Evolutionary conservation across 225 moss, liverwort and hornwort species (phyloP), one percentile per base, ranked within the genome.

Genomic region (Polytrichum commune): DNA sequence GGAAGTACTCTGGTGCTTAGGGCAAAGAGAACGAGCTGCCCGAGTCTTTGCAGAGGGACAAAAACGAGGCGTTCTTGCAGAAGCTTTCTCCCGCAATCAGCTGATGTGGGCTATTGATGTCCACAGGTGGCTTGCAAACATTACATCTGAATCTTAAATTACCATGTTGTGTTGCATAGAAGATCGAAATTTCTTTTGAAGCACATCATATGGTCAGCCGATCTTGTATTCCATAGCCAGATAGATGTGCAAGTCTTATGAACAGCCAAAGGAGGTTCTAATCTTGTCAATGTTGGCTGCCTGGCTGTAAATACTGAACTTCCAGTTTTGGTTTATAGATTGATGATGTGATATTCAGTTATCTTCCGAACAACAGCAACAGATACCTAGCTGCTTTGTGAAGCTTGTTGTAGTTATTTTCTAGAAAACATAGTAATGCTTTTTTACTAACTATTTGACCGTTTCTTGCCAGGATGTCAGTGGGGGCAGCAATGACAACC

Each of bases 31-130:
- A 72, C 80, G 92, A 66, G 93, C 92, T 63, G 88, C 84, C 64
- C 81, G 79, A 62, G 84, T 93, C 18, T 79, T 98, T 63, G 78
- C 82, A 53, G 98, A 93, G 74, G 95, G 78, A 55, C 85, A 84
- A 75, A 84, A 77, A 68, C 86, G 98, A 38, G 98, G 98, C 16
- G 89, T 93, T 55, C 87, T 91, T 73, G 78, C 84, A 66, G 98
- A 98, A 70, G 95, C 95, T 20, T 93, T 93, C 73, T 81, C 73
- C 25, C 86, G 72, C 77, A 89, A 88, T 18, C 81, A 79, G 28
- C 80, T 93, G 80, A 86, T 95, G 87, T 93, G 98, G 98, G 83
- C 98, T 6, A 90, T 93, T 66, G 95, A 98, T 84, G 92, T 98
- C 64, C 98, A 98, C 80, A 88, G 97, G 96, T 97, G 8, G 23